A percentile compares a stretch with the other conserved stretches of the same genome.
phyloP scores from a whole-genome alignment of 495 filamentous ascomycete genomes.

The Hypoxylon perforatum region DNA sequence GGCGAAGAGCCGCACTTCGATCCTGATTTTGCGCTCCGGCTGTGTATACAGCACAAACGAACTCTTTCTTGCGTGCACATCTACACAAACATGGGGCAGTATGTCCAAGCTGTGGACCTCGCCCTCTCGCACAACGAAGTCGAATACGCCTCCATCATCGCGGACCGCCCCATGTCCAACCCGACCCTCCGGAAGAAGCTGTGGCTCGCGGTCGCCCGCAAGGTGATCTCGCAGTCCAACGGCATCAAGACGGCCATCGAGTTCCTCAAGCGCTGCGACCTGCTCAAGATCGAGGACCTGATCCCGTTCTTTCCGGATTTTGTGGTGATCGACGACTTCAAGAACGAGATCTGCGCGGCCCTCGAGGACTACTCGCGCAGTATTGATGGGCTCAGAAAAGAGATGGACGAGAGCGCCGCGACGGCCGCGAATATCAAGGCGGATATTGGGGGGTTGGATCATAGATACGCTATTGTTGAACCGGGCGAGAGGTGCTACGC shows the following conservation, averaged over 20 bases:
- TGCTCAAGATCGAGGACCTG: slow-evolving; percentile 93
- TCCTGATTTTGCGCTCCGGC: slow-evolving; percentile 94
- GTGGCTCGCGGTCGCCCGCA: slow-evolving; percentile 93
- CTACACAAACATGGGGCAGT: slow-evolving; percentile 94
- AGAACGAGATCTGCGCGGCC: slow-evolving; percentile 94
- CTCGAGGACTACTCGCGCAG: slow-evolving; percentile 90
- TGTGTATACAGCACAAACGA: slow-evolving; percentile 93
- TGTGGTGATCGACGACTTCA: slow-evolving; percentile 98
- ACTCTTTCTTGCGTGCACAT: slow-evolving; percentile 95
- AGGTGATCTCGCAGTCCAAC: slow-evolving; percentile 84
- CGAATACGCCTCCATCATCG: slow-evolving; percentile 86
- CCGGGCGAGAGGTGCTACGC: slow-evolving; percentile 93
- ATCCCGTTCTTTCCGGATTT: slow-evolving; percentile 99
- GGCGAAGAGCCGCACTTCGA: slow-evolving; percentile 79
- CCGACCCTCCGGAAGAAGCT: slow-evolving; percentile 88
- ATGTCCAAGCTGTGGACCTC: slow-evolving; percentile 89
- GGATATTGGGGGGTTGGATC: slow-evolving; percentile 85
- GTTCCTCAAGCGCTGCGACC: slow-evolving; percentile 89
- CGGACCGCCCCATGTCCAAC: slow-evolving; percentile 85
- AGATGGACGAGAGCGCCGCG: slow-evolving; percentile 92
- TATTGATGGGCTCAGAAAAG: slow-evolving; percentile 88
- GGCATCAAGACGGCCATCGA: slow-evolving; percentile 96
- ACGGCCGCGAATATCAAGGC: slow-evolving; percentile 89
- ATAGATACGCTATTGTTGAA: slow-evolving; percentile 94
- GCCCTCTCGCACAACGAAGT: slow-evolving; percentile 89